These are phyloP conservation scores for Cytospora schulzeri DNA, from an alignment of 2,329 filamentous ascomycete genomes.

Conservation along the genomic window DNA sequence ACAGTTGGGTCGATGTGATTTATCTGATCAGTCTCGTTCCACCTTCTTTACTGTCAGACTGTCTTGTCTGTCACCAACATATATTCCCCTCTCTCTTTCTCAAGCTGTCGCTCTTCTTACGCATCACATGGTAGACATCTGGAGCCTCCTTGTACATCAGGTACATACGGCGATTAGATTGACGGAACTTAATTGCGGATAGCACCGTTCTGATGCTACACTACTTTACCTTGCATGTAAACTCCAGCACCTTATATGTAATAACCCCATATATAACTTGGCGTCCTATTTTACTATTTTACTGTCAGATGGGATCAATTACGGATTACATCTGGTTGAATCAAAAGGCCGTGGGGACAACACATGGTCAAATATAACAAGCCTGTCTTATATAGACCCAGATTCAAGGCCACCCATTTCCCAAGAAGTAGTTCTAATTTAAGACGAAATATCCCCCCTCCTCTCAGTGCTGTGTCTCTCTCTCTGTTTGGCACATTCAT, in stretches of 20 bases:
- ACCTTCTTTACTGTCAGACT: background rate
- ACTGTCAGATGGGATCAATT: background rate
- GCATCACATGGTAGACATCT: too few relatives aligned
- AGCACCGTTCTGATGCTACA: background rate
- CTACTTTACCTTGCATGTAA: too few relatives aligned
- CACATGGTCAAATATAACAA: background rate
- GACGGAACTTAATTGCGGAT: background rate
- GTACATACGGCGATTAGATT: background rate
- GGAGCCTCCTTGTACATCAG: too few relatives aligned
- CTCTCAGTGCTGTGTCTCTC: background rate
- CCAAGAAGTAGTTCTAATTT: background rate
- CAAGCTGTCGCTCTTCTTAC: too few relatives aligned
- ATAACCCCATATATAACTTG: background rate
- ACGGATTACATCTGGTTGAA: background rate
- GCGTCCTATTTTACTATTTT: background rate
- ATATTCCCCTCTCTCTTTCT: too few relatives aligned
- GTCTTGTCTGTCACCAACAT: too few relatives aligned
- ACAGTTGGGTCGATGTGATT: too few relatives aligned
- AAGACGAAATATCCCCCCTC: background rate
- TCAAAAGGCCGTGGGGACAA: background rate
- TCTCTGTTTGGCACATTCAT: background rate
- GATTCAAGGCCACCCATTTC: background rate
- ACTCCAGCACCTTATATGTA: background rate
- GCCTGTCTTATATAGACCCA: background rate
- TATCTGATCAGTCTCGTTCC: background rate